Conservation (phyloP, 2,329 filamentous ascomycete species). For the Onygena corvina region DNA sequence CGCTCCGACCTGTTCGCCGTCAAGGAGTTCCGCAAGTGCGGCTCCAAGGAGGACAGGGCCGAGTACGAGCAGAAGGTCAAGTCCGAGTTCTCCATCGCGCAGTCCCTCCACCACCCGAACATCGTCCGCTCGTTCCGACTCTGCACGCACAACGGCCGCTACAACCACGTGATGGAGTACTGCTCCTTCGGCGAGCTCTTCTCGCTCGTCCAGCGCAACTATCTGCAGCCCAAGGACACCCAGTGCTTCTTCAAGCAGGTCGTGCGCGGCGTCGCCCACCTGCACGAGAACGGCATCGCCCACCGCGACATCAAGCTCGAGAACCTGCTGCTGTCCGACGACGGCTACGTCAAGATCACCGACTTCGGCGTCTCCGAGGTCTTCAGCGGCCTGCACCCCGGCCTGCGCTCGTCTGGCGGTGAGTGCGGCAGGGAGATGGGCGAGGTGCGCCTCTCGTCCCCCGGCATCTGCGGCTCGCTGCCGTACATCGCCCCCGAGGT, state of each 20-base stretch:
- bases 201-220: constrained; percentile 57
- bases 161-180: constrained; percentile 91
- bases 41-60: constrained; percentile 53
- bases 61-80: constrained; percentile 86
- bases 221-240: constrained; percentile 57
- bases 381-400: constrained; percentile 70
- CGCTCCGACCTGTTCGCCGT: constrained; percentile 61
- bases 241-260: constrained; percentile 84
- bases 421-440: constrained; percentile 63
- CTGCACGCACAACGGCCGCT: constrained; percentile 61
- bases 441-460: constrained; percentile 57
- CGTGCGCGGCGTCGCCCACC: constrained; percentile 66
- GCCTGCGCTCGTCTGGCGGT: constrained; percentile 58
- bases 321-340: constrained; percentile 65
- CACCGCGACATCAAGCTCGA: constrained; percentile 87
- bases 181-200: constrained; percentile 74
- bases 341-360: constrained; percentile 77
- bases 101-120: constrained; percentile 74
- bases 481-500: constrained; percentile 86
- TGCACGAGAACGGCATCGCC: constrained; percentile 73
- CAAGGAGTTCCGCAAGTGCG: constrained; percentile 72
- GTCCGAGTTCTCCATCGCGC: constrained; percentile 78
- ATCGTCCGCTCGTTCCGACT: constrained; percentile 70
- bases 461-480: constrained; percentile 71
- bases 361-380: constrained; percentile 86